Base-by-base conservation (phyloP, 2,329 filamentous ascomycete species). In the Trichoderma sp. region DNA sequence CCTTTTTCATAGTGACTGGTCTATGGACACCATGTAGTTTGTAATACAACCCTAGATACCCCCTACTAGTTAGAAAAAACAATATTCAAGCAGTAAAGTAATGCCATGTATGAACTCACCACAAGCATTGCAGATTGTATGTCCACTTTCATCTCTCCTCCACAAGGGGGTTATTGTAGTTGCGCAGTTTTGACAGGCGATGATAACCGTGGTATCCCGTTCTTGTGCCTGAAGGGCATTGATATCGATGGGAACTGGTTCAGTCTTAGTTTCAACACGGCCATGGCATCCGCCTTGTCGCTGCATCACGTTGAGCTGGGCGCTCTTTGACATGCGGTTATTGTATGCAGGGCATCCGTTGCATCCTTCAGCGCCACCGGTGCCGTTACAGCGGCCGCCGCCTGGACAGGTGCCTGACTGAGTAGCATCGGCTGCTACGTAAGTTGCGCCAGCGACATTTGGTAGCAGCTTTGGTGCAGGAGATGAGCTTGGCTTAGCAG, bases 111-210 rank as follows among this genome's bases (percentile, higher is more conserved):
- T 15, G 24, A 57, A 88, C 91, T 80, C 87, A 97, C 94, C 96
- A 84, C 96, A 99, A 66, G 96, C 96, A 82, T 99, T 99, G 84
- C 96, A 99, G 74, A 99, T 99, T 6, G 95, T 97, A 82, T 98
- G 95, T 2, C 96, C 96, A 76, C 91, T 91, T 81, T 97, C 95
- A 79, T 98, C 96, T 77, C 96, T 89, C 78, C 96, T 89, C 96
- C 96, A 99, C 15, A 99, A 86, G 15, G 96, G 96, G 56, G 96
- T 99, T 70, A 98, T 95, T 0, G 96, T 98, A 14, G 96, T 99
- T 34, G 92, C 93, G 81, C 96, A 99, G 78, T 99, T 99, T 80
- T 98, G 95, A 76, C 96, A 99, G 14, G 96, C 95, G 75, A 97
- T 94, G 26, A 97, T 90, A 28, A 82, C 81, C 6, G 81, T 78